Base-by-base conservation (phyloP, 139 green algal genomes). In the Coelastrella sp. region DNA sequence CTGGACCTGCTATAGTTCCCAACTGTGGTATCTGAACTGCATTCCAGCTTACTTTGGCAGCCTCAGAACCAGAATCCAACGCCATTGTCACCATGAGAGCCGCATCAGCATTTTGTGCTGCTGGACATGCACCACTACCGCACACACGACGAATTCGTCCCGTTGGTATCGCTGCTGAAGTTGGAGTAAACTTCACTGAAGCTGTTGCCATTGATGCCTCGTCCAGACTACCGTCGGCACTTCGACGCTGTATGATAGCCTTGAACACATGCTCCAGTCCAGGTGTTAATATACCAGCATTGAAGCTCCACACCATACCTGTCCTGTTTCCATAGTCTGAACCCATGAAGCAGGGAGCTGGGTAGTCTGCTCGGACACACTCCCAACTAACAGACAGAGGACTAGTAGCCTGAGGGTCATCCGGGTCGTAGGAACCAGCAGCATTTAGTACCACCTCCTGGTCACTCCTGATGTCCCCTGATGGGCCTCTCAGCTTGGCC, bases 301-400 rank as follows among this genome's bases (percentile, higher is more conserved):
- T 41, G 8, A 79, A 21, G 13, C 25, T 79, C 71, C 71, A 79
- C 3, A 41, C 62, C 9, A 79, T 41, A n/a, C 71, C 71, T 15
- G 25, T 7, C 41, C 62, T 41, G 21, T n/a, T 79, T 25, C 71
- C 71, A 17, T 13, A 41, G n/a, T 79, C 40, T 9, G 32, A 4
- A 19, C 71, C 71, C 17, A 41, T 63, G 71, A 79, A 79, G 41
- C 71, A 79, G 4, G 71, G 27, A 21, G n/a, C 23, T 15, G 71
- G 71, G 71, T 63, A 79, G 71, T 79, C 71, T 4, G 41, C 40
- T 8, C 71, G 71, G 41, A 62, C 27, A 30, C 71, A 79, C 41
- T 62, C 9, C 71, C 71, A 79, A 5, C 8, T 40, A 4, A 79
- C 41, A 15, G 41, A 2, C n/a, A 79, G 41, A 4, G 71, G 71